A percentile compares a stretch with the other conserved stretches of the same genome.
phyloP scores from a whole-genome alignment of 2,329 filamentous ascomycete genomes.

The Cladophialophora chaetospira region DNA sequence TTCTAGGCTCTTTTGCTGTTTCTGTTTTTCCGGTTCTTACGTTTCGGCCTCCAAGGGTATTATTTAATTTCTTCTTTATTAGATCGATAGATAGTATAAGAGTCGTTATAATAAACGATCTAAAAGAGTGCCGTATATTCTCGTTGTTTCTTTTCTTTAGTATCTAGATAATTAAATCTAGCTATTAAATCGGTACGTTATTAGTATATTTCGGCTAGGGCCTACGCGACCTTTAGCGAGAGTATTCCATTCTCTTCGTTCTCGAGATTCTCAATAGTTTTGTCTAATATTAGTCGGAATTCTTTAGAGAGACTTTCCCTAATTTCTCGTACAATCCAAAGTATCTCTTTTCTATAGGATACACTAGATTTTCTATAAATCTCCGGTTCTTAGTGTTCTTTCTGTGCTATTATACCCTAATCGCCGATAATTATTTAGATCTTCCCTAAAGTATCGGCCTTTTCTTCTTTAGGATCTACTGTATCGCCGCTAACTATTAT shows the following conservation, averaged over 20 bases:
- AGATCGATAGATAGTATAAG: background rate
- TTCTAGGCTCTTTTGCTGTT: background rate
- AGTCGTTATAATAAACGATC: background rate
- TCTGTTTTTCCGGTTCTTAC: background rate
- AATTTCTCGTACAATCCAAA: background rate
- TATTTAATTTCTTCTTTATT: background rate
- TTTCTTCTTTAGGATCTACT: background rate
- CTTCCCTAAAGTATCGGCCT: background rate
- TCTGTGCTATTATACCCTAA: background rate
- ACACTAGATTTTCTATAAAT: background rate
- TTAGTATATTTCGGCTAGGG: too few species aligned
- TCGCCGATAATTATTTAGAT: background rate
- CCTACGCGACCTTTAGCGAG: too few species aligned
- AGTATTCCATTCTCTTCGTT: too few species aligned
- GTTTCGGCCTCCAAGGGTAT: too few species aligned
- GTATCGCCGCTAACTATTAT: background rate
- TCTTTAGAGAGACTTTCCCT: too few species aligned
- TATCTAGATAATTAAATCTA: too few species aligned
- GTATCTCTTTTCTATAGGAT: background rate
- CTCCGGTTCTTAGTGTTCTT: background rate
- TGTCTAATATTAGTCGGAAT: background rate
- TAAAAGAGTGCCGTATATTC: background rate
- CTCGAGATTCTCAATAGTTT: too few species aligned
- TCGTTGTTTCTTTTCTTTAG: too few species aligned
- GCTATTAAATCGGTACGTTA: too few species aligned